A percentile compares a stretch with the other conserved stretches of the same genome.
Evolutionary conservation across 345 rosid genomes (phyloP).

Genomic region (Salix dunnii): DNA sequence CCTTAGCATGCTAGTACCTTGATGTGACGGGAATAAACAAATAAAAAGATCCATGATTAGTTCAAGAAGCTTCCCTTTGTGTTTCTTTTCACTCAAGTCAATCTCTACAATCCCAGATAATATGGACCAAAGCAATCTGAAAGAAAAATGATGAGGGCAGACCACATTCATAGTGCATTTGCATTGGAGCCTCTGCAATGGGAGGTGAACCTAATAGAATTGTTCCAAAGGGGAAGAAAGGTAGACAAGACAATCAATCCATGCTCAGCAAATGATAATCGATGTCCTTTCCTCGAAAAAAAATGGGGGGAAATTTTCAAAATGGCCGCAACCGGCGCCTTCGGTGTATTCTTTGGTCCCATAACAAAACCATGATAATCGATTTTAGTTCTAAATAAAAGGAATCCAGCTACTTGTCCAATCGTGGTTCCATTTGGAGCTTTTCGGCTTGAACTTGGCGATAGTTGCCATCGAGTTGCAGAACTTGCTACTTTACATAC

Average conservation of each 20-base stretch:
- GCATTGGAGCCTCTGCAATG: conserved; percentile 9
- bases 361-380: neutral
- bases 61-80: neutral
- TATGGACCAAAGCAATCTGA: conserved; percentile 6
- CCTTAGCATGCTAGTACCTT: conserved; percentile 22
- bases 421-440: neutral
- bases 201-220: neutral
- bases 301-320: neutral
- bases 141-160: neutral
- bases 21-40: conserved; percentile 8
- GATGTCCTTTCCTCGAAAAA: neutral
- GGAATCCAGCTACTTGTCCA: neutral
- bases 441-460: neutral
- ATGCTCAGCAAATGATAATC: conserved; percentile 6
- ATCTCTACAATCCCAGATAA: neutral
- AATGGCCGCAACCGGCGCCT: neutral
- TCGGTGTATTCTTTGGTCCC: neutral
- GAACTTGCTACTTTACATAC: neutral
- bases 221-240: neutral
- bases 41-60: neutral
- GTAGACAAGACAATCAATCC: neutral
- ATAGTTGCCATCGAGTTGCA: conserved; percentile 1
- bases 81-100: neutral
- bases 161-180: conserved; percentile 1
- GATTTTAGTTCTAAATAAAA: neutral